Percentiles rank a stretch among this genome's conserved stretches.
Evolutionary conservation across 2,329 filamentous ascomycete genomes (phyloP).

Genomic region (Trichoderma sp.): DNA sequence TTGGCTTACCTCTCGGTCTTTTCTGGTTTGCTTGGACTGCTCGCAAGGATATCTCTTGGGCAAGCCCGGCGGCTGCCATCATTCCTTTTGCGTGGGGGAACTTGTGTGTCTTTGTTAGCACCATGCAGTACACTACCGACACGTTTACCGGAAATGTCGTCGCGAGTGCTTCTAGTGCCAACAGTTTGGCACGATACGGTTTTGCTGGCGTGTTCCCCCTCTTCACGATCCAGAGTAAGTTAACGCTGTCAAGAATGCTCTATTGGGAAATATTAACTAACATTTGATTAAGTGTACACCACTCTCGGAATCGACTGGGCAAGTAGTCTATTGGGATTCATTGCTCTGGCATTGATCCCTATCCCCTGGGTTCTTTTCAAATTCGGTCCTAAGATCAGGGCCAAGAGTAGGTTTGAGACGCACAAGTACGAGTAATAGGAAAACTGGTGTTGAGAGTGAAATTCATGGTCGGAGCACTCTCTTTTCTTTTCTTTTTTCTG

Average conservation of each 20-base stretch:
- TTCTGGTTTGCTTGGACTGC: conserved; percentile 65
- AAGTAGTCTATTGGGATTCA: conserved; percentile 48
- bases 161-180: conserved; percentile 61
- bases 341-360: conserved; percentile 50
- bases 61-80: conserved; percentile 51
- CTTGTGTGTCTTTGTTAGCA: conserved; percentile 58
- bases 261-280: conserved; percentile 8
- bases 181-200: conserved; percentile 56
- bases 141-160: conserved; percentile 56
- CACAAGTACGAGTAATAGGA: conserved; percentile 27
- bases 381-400: conserved; percentile 47
- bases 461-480: not conserved
- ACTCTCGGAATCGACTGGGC: conserved; percentile 49
- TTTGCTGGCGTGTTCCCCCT: conserved; percentile 61
- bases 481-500: not conserved
- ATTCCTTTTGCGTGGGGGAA: conserved; percentile 62
- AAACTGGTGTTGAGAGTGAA: not conserved
- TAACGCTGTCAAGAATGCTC: accelerated
- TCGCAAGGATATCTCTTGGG: conserved; percentile 48
- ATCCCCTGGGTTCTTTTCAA: conserved; percentile 56
- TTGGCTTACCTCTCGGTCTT: conserved; percentile 53
- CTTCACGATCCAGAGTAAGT: conserved; percentile 59
- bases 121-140: conserved; percentile 56
- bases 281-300: conserved; percentile 40
- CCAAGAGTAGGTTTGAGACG: conserved; percentile 43